Evolutionary conservation across 106 monocot species (phyloP).

Genomic region (Narthecium ossifragum): DNA sequence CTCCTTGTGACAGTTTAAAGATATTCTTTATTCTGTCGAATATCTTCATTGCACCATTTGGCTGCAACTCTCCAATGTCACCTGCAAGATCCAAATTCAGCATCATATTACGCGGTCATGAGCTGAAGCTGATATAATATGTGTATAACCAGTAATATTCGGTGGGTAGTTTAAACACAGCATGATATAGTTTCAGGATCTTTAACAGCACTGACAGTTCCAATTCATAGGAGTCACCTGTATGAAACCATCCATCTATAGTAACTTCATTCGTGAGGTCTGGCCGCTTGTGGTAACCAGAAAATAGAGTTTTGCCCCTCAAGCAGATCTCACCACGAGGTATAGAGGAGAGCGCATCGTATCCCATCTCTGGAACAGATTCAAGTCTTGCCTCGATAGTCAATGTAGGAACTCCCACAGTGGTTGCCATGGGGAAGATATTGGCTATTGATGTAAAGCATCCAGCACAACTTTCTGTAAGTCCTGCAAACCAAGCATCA

Average conservation of each 20-base stretch:
- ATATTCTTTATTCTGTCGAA: constrained; percentile 99
- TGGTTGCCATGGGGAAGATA: constrained; percentile 75
- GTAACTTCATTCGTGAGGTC: constrained; percentile 70
- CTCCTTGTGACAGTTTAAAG: constrained; percentile 95
- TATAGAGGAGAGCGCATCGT: constrained; percentile 69
- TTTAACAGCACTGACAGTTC: not conserved
- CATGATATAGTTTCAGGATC: too few relatives aligned
- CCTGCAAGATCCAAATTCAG: constrained; percentile 30
- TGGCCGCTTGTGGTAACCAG: constrained; percentile 75
- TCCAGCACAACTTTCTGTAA: constrained; percentile 83
- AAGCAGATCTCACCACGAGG: constrained; percentile 92
- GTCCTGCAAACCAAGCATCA: constrained; percentile 60
- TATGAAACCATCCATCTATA: constrained; percentile 90
- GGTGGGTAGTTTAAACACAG: too few relatives aligned
- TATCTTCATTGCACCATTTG: constrained; percentile 91
- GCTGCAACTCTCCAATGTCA: constrained; percentile 97
- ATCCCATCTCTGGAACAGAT: constrained; percentile 89
- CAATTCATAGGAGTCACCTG: constrained; percentile 31
- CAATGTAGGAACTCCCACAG: constrained; percentile 76
- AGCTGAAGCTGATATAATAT: too few relatives aligned
- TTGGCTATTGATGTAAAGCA: constrained; percentile 93
- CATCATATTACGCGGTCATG: too few relatives aligned
- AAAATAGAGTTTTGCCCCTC: constrained; percentile 83
- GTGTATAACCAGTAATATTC: too few relatives aligned
- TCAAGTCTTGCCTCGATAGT: constrained; percentile 82